Conservation (phyloP, 345 rosid genomes). For the Heritiera littoralis region DNA sequence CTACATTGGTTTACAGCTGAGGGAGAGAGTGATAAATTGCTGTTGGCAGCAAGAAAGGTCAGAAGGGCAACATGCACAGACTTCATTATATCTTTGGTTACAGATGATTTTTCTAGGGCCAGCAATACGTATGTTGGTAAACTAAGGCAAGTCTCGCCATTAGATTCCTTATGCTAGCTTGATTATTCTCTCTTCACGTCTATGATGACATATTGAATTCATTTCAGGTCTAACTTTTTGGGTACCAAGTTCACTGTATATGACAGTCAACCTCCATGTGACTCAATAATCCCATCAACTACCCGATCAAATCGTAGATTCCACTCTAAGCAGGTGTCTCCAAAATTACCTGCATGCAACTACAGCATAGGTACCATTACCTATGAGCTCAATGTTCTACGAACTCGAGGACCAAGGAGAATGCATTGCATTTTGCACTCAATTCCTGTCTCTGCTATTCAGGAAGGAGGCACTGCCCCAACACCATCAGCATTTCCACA, state of each 20-base stretch:
- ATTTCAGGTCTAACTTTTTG: constrained; percentile 82
- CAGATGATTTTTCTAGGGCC: constrained; percentile 76
- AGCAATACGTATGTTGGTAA: constrained; percentile 73
- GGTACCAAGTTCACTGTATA: constrained; percentile 87
- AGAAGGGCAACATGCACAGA: constrained; percentile 85
- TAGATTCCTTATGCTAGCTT: neutral
- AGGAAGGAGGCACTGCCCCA: constrained; percentile 64
- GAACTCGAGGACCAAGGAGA: constrained; percentile 89
- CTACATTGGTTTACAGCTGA: constrained; percentile 58
- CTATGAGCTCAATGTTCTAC: constrained; percentile 90
- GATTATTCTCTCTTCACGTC: neutral
- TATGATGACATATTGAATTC: constrained; percentile 12
- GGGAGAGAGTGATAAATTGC: constrained; percentile 61
- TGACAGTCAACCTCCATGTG: constrained; percentile 61
- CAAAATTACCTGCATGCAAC: constrained; percentile 55
- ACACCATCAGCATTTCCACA: constrained; percentile 49
- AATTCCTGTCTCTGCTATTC: constrained; percentile 73
- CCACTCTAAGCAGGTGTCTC: constrained; percentile 67
- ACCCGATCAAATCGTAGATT: constrained; percentile 47
- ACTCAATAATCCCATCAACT: constrained; percentile 39
- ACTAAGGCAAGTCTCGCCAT: constrained; percentile 57
- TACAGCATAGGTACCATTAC: constrained; percentile 60
- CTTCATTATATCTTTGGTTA: constrained; percentile 67
- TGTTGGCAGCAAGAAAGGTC: constrained; percentile 80
- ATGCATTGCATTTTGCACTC: constrained; percentile 84